Conservation (phyloP, 495 filamentous ascomycete species). For the Aspergillus hancockii region DNA sequence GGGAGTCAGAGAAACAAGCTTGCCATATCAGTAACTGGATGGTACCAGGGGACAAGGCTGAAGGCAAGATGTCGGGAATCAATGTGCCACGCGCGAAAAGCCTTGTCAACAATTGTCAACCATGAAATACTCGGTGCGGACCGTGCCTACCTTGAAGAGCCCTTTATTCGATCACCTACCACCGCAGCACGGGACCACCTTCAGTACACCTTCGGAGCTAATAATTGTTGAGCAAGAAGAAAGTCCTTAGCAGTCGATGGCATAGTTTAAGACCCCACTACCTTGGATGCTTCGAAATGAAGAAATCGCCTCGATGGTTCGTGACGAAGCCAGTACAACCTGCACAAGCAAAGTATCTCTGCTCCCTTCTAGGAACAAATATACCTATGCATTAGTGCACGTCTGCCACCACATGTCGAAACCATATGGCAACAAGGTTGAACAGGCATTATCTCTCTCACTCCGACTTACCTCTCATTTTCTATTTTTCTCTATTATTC, state of each 20-base stretch:
- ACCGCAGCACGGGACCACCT: not conserved
- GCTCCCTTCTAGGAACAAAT: not conserved
- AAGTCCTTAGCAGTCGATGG: not conserved
- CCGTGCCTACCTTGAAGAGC: not conserved
- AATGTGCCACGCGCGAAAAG: slow-evolving; percentile 7
- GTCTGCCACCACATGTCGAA: not conserved
- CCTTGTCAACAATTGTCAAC: not conserved
- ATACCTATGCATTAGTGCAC: not conserved
- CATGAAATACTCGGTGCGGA: not conserved
- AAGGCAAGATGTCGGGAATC: slow-evolving; percentile 7
- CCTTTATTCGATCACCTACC: not conserved
- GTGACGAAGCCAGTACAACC: not conserved
- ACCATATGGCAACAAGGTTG: not conserved
- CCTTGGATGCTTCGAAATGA: not conserved
- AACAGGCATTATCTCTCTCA: not conserved
- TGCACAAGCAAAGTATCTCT: not conserved
- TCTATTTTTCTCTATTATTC: no score
- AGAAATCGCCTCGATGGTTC: not conserved
- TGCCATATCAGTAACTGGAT: slow-evolving; percentile 9
- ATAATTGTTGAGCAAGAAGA: not conserved
- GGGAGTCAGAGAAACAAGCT: slow-evolving; percentile 1
- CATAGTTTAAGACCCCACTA: not conserved
- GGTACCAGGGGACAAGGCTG: not conserved
- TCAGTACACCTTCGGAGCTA: not conserved
- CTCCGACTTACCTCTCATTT: not conserved